Evolutionary conservation across 106 monocot species (phyloP), one percentile per base, ranked within the genome.

Genomic region (Dendrobium chrysotoxum): DNA sequence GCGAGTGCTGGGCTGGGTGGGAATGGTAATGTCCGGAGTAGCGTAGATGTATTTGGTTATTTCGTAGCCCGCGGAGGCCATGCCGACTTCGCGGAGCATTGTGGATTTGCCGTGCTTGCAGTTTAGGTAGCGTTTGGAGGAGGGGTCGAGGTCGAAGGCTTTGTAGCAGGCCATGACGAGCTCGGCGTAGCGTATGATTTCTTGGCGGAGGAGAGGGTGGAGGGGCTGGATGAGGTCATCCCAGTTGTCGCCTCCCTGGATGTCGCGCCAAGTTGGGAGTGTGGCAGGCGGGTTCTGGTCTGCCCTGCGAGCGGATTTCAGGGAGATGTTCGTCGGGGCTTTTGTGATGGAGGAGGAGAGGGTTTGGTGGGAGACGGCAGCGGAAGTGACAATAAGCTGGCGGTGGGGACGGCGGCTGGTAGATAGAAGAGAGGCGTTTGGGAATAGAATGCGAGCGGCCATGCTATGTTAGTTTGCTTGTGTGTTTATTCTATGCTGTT

Each of bases 181-280:
- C 57, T 87, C 85, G 0, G 83, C 91, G 40, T 91, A 91, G 16
- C 91, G 81, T n/a, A 89, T 47, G 70, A 88, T 84, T 80, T 93
- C 91, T 0, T 55, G 75, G 11, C 81, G 75, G 41, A 93, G 77
- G n/a, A 89, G 77, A 0, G 91, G 88, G 73, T 80, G 39, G 23
- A 87, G 50, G 10, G 89, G 88, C 23, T 84, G 61, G 8, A 91
- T 18, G 7, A 93, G 79, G 21, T 50, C 35, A 2, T 86, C 50
- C 90, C 91, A 93, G 78, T 93, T 79, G 75, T 78, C 68, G 1
- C 79, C 53, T 11, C 92, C 92, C 66, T 89, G 90, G 26, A 93
- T 84, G 53, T 86, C 84, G 66, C 88, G 73, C 90, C 90, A 91
- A 50, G 84, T 61, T 45, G 64, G 35, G 9, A 84, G 64, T 0